Evolutionary conservation across 495 filamentous ascomycete genomes (phyloP).

Genomic region (Daldinia decipiens): DNA sequence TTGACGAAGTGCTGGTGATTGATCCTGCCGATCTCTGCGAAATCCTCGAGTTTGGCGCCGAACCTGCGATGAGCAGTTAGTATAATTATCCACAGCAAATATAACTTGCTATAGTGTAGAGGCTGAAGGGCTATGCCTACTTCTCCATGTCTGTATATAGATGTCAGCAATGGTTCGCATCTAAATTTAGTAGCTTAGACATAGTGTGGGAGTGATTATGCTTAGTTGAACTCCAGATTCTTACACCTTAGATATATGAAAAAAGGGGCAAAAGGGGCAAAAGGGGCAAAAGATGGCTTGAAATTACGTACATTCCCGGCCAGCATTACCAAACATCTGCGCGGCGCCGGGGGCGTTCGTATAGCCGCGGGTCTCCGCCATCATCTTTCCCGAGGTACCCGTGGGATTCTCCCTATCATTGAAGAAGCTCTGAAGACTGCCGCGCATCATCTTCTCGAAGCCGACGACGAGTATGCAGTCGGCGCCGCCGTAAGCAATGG

Average conservation of each 20-base stretch:
- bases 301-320: constrained; percentile 68
- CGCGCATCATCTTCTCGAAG: constrained; percentile 97
- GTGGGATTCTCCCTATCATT: constrained; percentile 83
- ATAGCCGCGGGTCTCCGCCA: constrained; percentile 80
- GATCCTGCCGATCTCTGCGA: constrained; percentile 93
- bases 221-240: no score
- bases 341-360: constrained; percentile 85
- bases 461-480: constrained; percentile 92
- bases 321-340: constrained; percentile 96
- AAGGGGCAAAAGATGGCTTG: no score
- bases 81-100: background rate
- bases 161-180: background rate
- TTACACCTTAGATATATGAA: no score
- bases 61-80: constrained; percentile 61
- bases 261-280: no score
- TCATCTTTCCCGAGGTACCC: constrained; percentile 76
- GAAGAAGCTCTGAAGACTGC: constrained; percentile 81
- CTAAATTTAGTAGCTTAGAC: background rate
- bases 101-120: background rate
- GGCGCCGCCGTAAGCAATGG: constrained; percentile 81
- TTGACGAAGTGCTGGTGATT: constrained; percentile 90
- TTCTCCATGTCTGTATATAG: constrained; percentile 77
- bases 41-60: constrained; percentile 86
- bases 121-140: constrained; percentile 54
- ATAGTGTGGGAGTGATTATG: no score